Evolutionary conservation across 2,329 filamentous ascomycete species (phyloP).

Genomic region (Metarhizium brunneum): DNA sequence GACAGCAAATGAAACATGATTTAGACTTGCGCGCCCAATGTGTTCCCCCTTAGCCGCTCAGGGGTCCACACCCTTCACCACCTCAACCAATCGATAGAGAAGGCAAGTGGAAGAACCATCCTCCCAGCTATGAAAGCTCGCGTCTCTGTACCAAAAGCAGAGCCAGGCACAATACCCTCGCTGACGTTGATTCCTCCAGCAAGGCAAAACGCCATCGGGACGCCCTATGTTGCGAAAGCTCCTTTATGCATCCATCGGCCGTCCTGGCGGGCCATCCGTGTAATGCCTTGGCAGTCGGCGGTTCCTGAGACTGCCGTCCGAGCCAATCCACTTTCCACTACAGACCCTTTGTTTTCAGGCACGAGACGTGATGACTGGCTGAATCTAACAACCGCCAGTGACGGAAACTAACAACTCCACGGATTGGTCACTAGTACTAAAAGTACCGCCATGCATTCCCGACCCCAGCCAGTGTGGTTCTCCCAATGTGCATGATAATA

Average conservation of each 20-base stretch:
- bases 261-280: not conserved
- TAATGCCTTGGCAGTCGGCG: not conserved
- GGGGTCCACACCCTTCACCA: not conserved
- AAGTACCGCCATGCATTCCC: not conserved
- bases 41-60: slow-evolving; percentile 2
- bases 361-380: not conserved
- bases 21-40: slow-evolving; percentile 4
- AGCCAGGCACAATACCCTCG: not conserved
- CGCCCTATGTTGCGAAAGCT: not conserved
- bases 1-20: not conserved
- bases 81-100: slow-evolving; percentile 13
- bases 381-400: not conserved
- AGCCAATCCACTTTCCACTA: not conserved
- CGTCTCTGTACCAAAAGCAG: not conserved
- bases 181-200: not conserved
- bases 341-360: not conserved
- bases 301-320: slow-evolving; percentile 2
- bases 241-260: not conserved
- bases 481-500: not conserved
- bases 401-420: not conserved
- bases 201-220: not conserved
- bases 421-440: too few species aligned
- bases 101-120: slow-evolving; percentile 1
- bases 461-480: not conserved
- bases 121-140: not conserved